Base-by-base conservation (phyloP, 106 monocot genomes). In the Iris macrosiphon region DNA sequence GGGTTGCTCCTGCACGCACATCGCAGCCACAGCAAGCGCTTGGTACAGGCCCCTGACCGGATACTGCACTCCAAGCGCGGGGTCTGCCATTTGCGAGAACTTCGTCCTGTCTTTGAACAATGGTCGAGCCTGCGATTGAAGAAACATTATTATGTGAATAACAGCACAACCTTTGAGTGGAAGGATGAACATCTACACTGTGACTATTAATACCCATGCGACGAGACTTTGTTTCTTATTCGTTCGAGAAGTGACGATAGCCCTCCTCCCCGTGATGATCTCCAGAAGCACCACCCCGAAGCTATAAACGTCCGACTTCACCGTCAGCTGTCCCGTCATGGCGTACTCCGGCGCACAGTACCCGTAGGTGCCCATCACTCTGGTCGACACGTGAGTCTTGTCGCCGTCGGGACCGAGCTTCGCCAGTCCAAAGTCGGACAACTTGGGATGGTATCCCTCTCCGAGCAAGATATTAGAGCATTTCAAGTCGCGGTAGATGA, bases 1-100 rank as follows among this genome's bases (percentile, higher is more conserved):
- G 4, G 75, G 75, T 40, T 64, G 47, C 69, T 75, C 75, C 17
- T 75, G 63, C 22, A 75, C 69, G 16, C 75, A 75, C 75, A 75
- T 69, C 15, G 69, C 75, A 6, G 75, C 69, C 1, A 75, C 69
- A 22, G 75, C 63, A 17, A 75, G 63, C 1, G 69, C 69, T 53
- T 75, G 75, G 63, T 69, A 69, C 26, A 75, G 24, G 24, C 69
- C 64, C 27, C 69, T 57, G 7, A 26, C 7, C 3, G 75, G 69
- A 42, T 69, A 69, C 6, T 69, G 69, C 28, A 58, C 69, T 11
- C 47, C 51, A 16, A 75, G 75, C 19, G 12, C 13, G 3, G 75
- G 75, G 23, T 75, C 75, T 5, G 69, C 75, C 69, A 75, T 69
- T 20, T 45, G 75, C 8, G 35, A 7, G 30, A 69, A 75, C 42